Evolutionary conservation across 371 early-diverging fungal genomes (phyloP), one percentile per base, ranked within the genome.

Genomic region (Mucor saturninus): DNA sequence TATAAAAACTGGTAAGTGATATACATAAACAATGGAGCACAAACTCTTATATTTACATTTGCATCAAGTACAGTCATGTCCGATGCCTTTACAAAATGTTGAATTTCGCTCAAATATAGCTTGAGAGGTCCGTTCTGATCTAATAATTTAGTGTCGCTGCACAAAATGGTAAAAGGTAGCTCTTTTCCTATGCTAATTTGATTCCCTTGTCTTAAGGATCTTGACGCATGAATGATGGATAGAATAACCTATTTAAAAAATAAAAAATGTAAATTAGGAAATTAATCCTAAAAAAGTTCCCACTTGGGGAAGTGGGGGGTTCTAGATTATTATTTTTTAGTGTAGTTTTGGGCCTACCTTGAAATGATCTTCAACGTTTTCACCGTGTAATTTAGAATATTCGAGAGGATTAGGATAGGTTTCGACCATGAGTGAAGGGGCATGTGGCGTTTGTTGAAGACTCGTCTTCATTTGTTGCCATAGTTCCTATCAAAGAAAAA

Each of bases 161-260:
- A 75, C 68, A 79, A 76, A 48, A 89, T 78, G 0, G 63, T 80
- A 59, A 86, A 84, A 3, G 87, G 84, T 40, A 87, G 54, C 28
- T 72, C 69, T 32, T 79, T 72, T 26, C 76, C 68, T 28, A 83
- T 71, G 54, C 83, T 80, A 30, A 87, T 81, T 59, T 84, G 84
- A 53, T 89, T 79, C n/a, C 76, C 76, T 62, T 89, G 87, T 15
- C 89, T 80, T 30, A 89, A 50, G 1, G 89, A 85, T 29, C 89
- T 74, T 10, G 86, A 83, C 13, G 86, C 89, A 55, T 84, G 86
- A n/a, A 89, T 85, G 35, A 89, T 74, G 13, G 76, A 72, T 14
- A 87, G 65, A 5, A 85, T 67, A n/a, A 69, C 62, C 80, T 83
- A 58, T 46, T 39, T 21, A 21, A 21, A 21, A 21, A 21, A 21